Base-by-base conservation (phyloP, 2,329 filamentous ascomycete species). In the Herpotrichia juniperi region DNA sequence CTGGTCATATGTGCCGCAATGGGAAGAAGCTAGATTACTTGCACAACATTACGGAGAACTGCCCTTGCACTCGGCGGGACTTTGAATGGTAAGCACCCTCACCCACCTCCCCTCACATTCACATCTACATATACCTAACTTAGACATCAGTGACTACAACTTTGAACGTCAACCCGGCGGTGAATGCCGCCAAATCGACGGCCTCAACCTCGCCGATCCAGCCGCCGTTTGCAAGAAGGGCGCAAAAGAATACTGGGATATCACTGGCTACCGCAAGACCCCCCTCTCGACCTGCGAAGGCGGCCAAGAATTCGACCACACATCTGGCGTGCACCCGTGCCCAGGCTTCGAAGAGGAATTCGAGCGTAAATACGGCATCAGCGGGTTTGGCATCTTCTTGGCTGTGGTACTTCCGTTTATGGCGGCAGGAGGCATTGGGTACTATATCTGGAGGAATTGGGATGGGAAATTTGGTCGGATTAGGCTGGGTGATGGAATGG, bases 401-500 rank as follows among this genome's bases (percentile, higher is more conserved):
- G 90, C 91, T 45, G 85, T 97, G 47, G 74, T 91, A 8, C 76
- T 93, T 4, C 92, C 93, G 0, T 81, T 97, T 52, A 81, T 76
- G 1, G 77, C 87, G 1, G 93, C 94, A 1, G 83, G 78, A 1
- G 87, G 80, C 4, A 81, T 88, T 12, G 94, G 94, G 32, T 97
- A 90, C 79, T 97, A 87, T 75, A 87, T 93, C 17, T 96, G 87
- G 80, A 84, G 79, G 54, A 90, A 90, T 74, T 97, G 91, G 90
- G 87, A 87, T 63, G 86, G 87, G 74, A 96, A 96, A 71, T 96
- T 97, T 70, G 94, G 94, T 10, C 88, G 93, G 70, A 80, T 99
- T 69, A 85, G 91, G 19, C 85, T 99, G 12, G 94, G 94, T 50
- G 94, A 97, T 7, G 6, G 58, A 64, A n/a, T n/a, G n/a, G n/a